Conservation (phyloP, 768 basidiomycete genomes). For the Collybia sordida region DNA sequence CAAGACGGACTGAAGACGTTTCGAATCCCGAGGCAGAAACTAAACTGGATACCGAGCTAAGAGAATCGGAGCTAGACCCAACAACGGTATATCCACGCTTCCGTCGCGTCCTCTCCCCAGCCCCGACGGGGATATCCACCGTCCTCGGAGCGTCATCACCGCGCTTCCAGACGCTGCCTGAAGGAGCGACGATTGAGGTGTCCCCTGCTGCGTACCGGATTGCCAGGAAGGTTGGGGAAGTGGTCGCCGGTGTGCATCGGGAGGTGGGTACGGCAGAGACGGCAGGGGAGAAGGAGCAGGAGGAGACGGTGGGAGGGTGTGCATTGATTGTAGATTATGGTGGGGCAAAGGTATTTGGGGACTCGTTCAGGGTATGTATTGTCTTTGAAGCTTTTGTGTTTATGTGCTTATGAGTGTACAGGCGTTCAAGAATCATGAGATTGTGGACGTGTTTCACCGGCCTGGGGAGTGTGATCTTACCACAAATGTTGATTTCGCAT, state of each 20-base stretch:
- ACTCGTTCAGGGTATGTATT: slow-evolving; percentile 76
- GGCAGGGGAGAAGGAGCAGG: background rate
- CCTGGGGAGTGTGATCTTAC: slow-evolving; percentile 93
- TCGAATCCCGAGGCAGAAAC: background rate
- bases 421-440: slow-evolving; percentile 89
- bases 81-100: slow-evolving; percentile 37
- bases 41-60: too few relatives aligned
- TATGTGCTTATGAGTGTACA: slow-evolving; percentile 31
- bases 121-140: slow-evolving; percentile 48
- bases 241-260: slow-evolving; percentile 35
- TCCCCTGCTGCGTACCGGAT: slow-evolving; percentile 69
- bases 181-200: slow-evolving; percentile 79
- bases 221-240: slow-evolving; percentile 64
- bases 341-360: slow-evolving; percentile 59
- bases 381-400: background rate
- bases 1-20: slow-evolving; percentile 4
- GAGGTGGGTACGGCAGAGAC: too few relatives aligned
- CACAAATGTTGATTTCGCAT: slow-evolving; percentile 95
- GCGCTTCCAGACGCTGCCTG: slow-evolving; percentile 66
- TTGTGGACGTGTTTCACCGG: slow-evolving; percentile 79
- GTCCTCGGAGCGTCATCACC: slow-evolving; percentile 65
- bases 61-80: background rate
- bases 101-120: slow-evolving; percentile 63
- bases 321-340: slow-evolving; percentile 94
- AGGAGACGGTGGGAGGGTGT: slow-evolving; percentile 38